Conservation (phyloP, 306 rosid species). For the Vachellia pachyceras region DNA sequence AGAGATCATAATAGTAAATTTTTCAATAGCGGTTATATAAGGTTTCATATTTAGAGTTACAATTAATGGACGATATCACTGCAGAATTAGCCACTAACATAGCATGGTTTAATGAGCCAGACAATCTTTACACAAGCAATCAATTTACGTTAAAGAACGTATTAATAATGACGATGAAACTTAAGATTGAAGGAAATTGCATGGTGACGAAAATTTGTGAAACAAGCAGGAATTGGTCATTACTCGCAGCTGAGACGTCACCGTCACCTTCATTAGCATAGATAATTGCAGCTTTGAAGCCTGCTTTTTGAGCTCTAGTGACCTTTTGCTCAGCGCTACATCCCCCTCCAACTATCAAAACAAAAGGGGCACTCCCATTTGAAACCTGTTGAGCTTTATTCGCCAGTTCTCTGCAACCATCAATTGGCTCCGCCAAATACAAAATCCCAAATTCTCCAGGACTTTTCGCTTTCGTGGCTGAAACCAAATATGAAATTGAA, state of each 20-base stretch:
- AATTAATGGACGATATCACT: too few relatives aligned
- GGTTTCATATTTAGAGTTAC: conserved; percentile 12
- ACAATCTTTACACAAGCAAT: too few relatives aligned
- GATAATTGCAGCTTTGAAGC: conserved; percentile 87
- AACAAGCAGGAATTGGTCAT: conserved; percentile 46
- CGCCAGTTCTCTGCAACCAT: conserved; percentile 78
- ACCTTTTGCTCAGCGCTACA: conserved; percentile 96
- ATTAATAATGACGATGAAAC: too few relatives aligned
- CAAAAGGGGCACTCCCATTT: conserved; percentile 66
- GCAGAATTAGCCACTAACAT: too few relatives aligned
- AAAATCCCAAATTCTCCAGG: conserved; percentile 78
- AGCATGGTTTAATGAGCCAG: too few relatives aligned
- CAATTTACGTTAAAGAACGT: too few relatives aligned
- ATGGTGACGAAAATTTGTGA: neutral
- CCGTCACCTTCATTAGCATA: conserved; percentile 75
- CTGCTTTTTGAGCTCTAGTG: conserved; percentile 81
- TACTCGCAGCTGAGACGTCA: conserved; percentile 77
- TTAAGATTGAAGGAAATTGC: too few relatives aligned
- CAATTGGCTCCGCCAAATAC: conserved; percentile 82
- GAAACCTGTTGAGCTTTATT: conserved; percentile 51
- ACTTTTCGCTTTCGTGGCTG: conserved; percentile 77
- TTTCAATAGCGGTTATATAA: neutral
- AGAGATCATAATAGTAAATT: neutral
- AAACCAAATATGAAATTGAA: conserved; percentile 35
- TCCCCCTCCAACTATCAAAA: conserved; percentile 83